Evolutionary conservation across 2,329 filamentous ascomycete genomes (phyloP).

Genomic region (Nothophaeocryptopus gaeumannii): DNA sequence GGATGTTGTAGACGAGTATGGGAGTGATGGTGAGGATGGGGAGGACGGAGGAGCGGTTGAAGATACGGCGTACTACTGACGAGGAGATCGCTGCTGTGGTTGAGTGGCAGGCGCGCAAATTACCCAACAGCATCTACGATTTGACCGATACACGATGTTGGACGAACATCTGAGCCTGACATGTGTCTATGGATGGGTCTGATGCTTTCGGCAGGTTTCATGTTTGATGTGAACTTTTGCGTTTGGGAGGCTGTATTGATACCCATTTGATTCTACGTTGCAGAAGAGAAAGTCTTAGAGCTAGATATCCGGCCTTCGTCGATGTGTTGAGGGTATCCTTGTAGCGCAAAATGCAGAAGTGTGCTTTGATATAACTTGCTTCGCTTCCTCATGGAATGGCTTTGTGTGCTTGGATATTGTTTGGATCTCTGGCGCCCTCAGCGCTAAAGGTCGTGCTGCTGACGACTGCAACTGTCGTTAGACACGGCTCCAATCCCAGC

Average conservation of each 20-base stretch:
- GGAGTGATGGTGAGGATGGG: slow-evolving; percentile 3
- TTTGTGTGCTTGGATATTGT: no score
- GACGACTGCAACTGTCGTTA: no score
- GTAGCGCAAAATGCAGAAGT: not conserved
- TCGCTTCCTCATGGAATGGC: not conserved
- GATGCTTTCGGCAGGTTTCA: not conserved
- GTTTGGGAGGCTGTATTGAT: slow-evolving; percentile 12
- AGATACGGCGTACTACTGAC: slow-evolving; percentile 4
- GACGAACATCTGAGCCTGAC: not conserved
- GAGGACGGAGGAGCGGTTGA: not conserved
- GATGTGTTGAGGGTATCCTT: not conserved
- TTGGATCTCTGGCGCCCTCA: no score
- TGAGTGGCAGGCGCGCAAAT: slow-evolving; percentile 1
- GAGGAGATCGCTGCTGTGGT: not conserved
- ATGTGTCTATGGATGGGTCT: not conserved
- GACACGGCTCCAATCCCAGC: no score
- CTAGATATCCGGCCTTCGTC: not conserved
- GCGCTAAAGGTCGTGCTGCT: no score
- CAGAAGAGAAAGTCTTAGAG: not conserved
- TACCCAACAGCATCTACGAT: not conserved
- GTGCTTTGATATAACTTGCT: not conserved
- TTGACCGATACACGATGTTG: not conserved
- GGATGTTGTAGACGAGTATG: slow-evolving; percentile 2
- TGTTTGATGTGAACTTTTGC: not conserved
- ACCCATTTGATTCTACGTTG: slow-evolving; percentile 9